A percentile compares a stretch with the other conserved stretches of the same genome.
These are phyloP conservation scores for Dendrocalamus latiflorus DNA, from an alignment of 202 grass and related monocot species.

Conservation along the genomic window DNA sequence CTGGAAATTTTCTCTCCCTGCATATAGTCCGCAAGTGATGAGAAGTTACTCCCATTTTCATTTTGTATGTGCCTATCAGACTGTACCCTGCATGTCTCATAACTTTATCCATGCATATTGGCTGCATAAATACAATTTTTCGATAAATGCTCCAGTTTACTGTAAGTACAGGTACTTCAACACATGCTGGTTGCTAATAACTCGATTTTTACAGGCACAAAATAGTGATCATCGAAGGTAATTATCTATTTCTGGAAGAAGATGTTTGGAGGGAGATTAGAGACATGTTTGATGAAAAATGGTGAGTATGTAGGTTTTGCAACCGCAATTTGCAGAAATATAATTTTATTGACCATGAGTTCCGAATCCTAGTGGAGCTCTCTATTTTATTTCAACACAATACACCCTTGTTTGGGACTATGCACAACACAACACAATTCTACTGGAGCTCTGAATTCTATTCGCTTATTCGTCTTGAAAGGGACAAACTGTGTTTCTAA, in stretches of 20 bases:
- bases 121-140: neutral
- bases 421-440: too few relatives aligned
- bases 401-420: neutral
- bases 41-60: neutral
- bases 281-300: slow-evolving; percentile 85
- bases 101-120: neutral
- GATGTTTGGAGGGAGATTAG: slow-evolving; percentile 66
- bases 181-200: neutral
- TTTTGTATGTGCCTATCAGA: too few relatives aligned
- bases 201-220: slow-evolving; percentile 58
- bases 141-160: neutral
- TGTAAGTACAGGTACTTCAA: neutral
- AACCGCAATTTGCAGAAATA: neutral
- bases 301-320: slow-evolving; percentile 42
- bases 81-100: too few relatives aligned
- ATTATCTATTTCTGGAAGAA: slow-evolving; percentile 87
- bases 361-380: neutral
- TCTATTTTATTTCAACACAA: slow-evolving; percentile 4
- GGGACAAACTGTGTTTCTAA: slow-evolving; percentile 12
- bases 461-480: neutral
- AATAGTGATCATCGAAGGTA: slow-evolving; percentile 87
- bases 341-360: neutral
- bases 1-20: neutral
- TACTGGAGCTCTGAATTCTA: neutral
- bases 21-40: neutral